A percentile compares a stretch with the other conserved stretches of the same genome.
phyloP scores from a whole-genome alignment of 148 eudicot genomes.

The Agrostemma githago region DNA sequence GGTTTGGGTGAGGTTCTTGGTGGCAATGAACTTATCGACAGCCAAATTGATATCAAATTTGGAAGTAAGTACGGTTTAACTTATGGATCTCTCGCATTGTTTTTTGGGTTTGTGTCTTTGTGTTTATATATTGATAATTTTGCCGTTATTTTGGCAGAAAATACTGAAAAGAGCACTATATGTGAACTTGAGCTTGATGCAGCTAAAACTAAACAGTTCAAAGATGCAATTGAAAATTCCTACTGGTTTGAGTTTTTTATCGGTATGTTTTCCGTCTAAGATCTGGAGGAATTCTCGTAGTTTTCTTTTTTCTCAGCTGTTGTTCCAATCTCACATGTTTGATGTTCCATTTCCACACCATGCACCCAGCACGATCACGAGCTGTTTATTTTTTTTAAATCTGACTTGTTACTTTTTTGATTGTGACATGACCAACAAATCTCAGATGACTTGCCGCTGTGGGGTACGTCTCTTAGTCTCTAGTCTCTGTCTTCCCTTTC shows the following conservation, averaged over 20 bases:
- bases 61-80: slow-evolving; percentile 31
- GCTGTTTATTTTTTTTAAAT: not conserved
- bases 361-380: not conserved
- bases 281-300: not conserved
- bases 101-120: not conserved
- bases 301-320: not conserved
- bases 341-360: not conserved
- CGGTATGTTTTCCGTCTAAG: slow-evolving; percentile 41
- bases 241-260: slow-evolving; percentile 96
- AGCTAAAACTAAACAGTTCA: slow-evolving; percentile 67
- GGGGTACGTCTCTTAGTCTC: slow-evolving; percentile 63
- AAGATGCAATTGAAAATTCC: slow-evolving; percentile 82
- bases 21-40: slow-evolving; percentile 96
- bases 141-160: slow-evolving; percentile 51
- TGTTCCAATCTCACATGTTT: not conserved
- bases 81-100: not conserved
- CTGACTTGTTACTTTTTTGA: slow-evolving; percentile 21
- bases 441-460: slow-evolving; percentile 74
- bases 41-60: slow-evolving; percentile 76
- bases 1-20: slow-evolving; percentile 98
- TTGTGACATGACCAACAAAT: slow-evolving; percentile 27
- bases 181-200: slow-evolving; percentile 78
- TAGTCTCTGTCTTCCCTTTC: not conserved
- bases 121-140: not conserved
- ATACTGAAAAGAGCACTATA: slow-evolving; percentile 55